phyloP scores from a whole-genome alignment of 176 grass and related monocot species.

The Triticum urartu region DNA sequence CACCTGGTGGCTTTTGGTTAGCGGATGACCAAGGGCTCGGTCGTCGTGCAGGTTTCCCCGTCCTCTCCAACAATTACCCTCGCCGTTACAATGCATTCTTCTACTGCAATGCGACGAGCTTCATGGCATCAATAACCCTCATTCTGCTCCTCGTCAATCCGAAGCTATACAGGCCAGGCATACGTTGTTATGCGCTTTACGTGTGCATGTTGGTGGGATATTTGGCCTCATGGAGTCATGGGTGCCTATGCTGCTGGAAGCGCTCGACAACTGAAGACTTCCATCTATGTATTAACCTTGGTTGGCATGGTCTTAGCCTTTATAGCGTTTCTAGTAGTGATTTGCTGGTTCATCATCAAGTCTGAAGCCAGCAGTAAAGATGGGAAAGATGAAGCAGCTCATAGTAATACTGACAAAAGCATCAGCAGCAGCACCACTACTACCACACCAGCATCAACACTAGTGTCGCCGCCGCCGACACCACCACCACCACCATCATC shows the following conservation, averaged over 20 bases:
- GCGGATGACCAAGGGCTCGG: background rate
- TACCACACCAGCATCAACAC: too few species aligned
- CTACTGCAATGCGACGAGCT: too few species aligned
- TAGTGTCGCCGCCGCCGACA: fast-evolving
- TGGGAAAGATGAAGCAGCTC: background rate
- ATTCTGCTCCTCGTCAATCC: too few species aligned
- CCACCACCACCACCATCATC: too few species aligned
- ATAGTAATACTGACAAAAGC: too few species aligned
- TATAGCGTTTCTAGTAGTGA: background rate
- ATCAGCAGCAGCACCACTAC: too few species aligned
- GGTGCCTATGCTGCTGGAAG: too few species aligned
- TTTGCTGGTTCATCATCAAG: background rate
- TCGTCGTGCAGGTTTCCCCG: background rate
- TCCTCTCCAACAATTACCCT: background rate
- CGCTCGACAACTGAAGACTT: background rate
- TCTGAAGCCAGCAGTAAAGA: background rate
- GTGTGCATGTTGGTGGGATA: too few species aligned
- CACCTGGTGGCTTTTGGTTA: background rate
- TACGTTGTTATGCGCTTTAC: too few species aligned
- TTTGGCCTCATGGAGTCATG: too few species aligned
- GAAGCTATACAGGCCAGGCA: too few species aligned
- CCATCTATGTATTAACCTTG: background rate
- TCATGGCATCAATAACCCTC: too few species aligned
- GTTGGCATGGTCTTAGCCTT: background rate
- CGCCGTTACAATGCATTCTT: background rate